Conservation (phyloP, 2,329 filamentous ascomycete species). For the Phaeophleospora eucalypticola region DNA sequence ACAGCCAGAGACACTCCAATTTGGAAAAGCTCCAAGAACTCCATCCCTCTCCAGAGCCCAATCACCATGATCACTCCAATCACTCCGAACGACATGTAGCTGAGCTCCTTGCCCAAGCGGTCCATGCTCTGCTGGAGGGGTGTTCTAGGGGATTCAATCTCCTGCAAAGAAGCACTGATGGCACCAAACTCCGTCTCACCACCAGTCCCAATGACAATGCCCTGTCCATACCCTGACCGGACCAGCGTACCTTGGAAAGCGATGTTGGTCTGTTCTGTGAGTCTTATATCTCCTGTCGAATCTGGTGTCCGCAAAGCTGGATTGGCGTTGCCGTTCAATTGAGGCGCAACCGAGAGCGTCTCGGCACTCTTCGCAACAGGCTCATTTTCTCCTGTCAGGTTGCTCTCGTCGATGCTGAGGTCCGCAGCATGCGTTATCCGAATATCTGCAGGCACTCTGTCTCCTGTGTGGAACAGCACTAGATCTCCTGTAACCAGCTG, state of each 20-base stretch:
- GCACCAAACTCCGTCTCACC: constrained; percentile 92
- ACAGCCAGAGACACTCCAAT: constrained; percentile 96
- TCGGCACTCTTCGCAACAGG: constrained; percentile 76
- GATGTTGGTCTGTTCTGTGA: constrained; percentile 80
- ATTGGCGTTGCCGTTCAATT: constrained; percentile 23
- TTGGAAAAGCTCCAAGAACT: constrained; percentile 89
- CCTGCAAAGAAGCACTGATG: constrained; percentile 88
- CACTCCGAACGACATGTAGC: constrained; percentile 92
- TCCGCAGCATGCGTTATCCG: constrained; percentile 87
- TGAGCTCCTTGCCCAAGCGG: constrained; percentile 89
- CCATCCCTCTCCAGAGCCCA: constrained; percentile 84
- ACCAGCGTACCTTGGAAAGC: constrained; percentile 98
- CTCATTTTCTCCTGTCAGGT: constrained; percentile 94
- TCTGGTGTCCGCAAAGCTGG: constrained; percentile 8
- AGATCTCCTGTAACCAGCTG: constrained; percentile 89
- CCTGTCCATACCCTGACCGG: constrained; percentile 89
- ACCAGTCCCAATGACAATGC: constrained; percentile 95
- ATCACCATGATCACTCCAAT: constrained; percentile 91
- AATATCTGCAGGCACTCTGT: constrained; percentile 93
- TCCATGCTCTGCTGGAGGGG: constrained; percentile 97
- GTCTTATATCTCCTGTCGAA: constrained; percentile 54
- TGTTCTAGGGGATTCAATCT: constrained; percentile 91
- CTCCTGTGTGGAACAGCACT: constrained; percentile 89
- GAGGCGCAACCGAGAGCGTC: constrained; percentile 42
- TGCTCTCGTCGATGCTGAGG: constrained; percentile 92